Conservation (phyloP, 2,329 filamentous ascomycete genomes). For the Atkinsonella texensis region DNA sequence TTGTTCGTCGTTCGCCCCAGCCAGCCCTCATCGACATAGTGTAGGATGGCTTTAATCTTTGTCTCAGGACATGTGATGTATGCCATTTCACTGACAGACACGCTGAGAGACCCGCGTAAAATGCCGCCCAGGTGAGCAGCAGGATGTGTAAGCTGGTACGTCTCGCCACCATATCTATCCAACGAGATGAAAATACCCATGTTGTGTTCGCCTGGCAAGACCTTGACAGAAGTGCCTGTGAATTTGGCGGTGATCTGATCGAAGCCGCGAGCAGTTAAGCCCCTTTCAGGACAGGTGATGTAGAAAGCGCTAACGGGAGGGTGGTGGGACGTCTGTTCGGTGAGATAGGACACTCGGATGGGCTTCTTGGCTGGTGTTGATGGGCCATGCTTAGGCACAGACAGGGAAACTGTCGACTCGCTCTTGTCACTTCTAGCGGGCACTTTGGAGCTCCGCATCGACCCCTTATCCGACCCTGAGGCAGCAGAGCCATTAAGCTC, state of each 20-base stretch:
- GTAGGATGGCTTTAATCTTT: constrained; percentile 78
- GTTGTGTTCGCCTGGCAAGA: constrained; percentile 86
- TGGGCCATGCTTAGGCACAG: constrained; percentile 36
- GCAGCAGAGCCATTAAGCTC: constrained; percentile 22
- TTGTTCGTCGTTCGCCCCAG: constrained; percentile 83
- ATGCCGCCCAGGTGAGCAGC: constrained; percentile 86
- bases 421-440: constrained; percentile 31
- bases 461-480: constrained; percentile 25
- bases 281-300: constrained; percentile 83
- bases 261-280: constrained; percentile 76
- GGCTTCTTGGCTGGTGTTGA: constrained; percentile 29
- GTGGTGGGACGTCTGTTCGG: constrained; percentile 96
- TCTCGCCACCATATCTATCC: constrained; percentile 68
- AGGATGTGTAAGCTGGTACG: constrained; percentile 90
- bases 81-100: constrained; percentile 82
- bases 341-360: constrained; percentile 86
- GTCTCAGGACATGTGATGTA: constrained; percentile 86
- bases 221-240: constrained; percentile 86
- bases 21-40: constrained; percentile 94
- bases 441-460: constrained; percentile 36
- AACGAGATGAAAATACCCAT: constrained; percentile 89
- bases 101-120: constrained; percentile 72
- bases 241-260: constrained; percentile 97
- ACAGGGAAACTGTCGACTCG: constrained; percentile 36
- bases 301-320: constrained; percentile 95